A percentile compares a stretch with the other conserved stretches of the same genome.
phyloP scores from a whole-genome alignment of 1,284 basidiomycete species.

The Farysia itapuensis region DNA sequence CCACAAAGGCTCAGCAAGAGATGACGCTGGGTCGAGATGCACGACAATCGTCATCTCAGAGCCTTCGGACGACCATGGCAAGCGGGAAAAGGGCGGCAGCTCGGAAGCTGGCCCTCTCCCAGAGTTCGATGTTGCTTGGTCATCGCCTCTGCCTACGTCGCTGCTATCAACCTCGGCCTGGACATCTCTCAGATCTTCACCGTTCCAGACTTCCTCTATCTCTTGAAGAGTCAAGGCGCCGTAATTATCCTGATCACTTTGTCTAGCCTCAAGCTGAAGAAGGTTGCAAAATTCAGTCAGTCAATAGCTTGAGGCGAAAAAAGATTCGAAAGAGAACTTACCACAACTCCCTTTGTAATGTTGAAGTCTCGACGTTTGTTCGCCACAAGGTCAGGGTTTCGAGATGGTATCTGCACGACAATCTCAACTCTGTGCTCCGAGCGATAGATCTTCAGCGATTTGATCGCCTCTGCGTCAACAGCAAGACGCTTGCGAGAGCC shows the following conservation, averaged over 20 bases:
- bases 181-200: background rate
- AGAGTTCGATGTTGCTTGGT: background rate
- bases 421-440: conserved; percentile 84
- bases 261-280: conserved; percentile 33
- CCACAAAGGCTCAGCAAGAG: conserved; percentile 86
- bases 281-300: background rate
- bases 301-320: background rate
- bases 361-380: too few relatives aligned
- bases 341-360: conserved; percentile 77
- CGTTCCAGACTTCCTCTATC: conserved; percentile 20
- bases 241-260: conserved; percentile 27
- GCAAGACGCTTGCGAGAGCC: conserved; percentile 81
- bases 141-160: background rate
- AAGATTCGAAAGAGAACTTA: conserved; percentile 62
- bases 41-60: conserved; percentile 15
- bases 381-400: too few relatives aligned
- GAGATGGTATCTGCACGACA: conserved; percentile 61
- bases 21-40: conserved; percentile 76
- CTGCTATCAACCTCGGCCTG: background rate
- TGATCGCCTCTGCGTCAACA: conserved; percentile 82
- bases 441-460: conserved; percentile 76
- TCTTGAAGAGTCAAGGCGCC: conserved; percentile 19
- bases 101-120: conserved; percentile 1
- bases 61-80: background rate
- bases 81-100: conserved; percentile 25